These are phyloP conservation scores for Lyophyllum decastes DNA, from an alignment of 768 basidiomycete species.

Conservation along the genomic window DNA sequence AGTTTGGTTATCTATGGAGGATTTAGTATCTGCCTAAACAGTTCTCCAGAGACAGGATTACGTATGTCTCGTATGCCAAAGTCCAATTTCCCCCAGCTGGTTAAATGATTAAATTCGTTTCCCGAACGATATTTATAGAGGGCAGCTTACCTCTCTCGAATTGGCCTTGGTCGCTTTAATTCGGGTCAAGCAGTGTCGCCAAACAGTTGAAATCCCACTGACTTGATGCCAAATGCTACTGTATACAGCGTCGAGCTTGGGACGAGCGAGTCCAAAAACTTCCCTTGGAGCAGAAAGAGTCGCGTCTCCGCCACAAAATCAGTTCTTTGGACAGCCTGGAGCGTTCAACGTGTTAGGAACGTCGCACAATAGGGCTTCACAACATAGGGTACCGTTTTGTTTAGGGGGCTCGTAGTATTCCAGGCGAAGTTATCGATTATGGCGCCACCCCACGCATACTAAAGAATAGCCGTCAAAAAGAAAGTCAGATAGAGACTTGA, in stretches of 20 bases:
- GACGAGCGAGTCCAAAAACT: conserved; percentile 26
- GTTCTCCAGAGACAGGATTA: not conserved
- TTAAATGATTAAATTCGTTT: not conserved
- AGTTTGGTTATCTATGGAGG: conserved; percentile 23
- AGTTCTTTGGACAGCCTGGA: conserved; percentile 21
- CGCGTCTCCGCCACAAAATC: conserved; percentile 29
- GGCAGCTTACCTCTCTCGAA: not conserved
- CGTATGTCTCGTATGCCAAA: conserved; percentile 24
- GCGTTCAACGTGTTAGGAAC: not conserved
- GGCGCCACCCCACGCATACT: conserved; percentile 37
- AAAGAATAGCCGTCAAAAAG: not conserved
- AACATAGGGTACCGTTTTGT: conserved; percentile 17
- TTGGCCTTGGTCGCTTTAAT: not conserved
- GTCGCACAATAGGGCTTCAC: not conserved
- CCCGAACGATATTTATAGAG: not conserved
- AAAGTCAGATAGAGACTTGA: not conserved
- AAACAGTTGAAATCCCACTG: conserved; percentile 1
- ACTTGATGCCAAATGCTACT: conserved; percentile 34
- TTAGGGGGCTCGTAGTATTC: conserved; percentile 30
- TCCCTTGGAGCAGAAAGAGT: conserved; percentile 30
- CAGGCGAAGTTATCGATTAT: conserved; percentile 34
- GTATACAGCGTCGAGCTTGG: conserved; percentile 30
- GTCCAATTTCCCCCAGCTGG: conserved; percentile 26
- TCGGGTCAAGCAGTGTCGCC: not conserved
- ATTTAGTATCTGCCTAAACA: not conserved